Conservation (phyloP, 139 green algal species). For the Yamagishiella unicocca region DNA sequence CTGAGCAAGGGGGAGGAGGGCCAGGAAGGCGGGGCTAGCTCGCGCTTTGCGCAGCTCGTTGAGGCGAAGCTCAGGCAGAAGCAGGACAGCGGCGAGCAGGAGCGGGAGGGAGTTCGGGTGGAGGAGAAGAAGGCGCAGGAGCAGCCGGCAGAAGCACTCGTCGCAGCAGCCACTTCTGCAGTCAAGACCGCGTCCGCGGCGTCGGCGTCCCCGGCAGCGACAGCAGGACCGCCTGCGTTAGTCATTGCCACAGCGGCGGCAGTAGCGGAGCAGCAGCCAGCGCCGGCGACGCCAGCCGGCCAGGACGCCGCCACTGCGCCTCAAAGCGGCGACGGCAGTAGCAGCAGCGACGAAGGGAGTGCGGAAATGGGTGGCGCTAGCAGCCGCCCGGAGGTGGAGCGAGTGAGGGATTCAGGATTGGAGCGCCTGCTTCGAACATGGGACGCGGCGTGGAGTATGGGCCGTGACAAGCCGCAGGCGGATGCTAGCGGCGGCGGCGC, state of each 20-base stretch:
- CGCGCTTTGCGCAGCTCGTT: conserved; percentile 9
- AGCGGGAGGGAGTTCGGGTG: background rate
- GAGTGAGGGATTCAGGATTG: background rate
- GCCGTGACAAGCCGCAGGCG: background rate
- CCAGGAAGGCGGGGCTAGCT: background rate
- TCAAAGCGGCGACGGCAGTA: background rate
- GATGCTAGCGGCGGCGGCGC: too few relatives aligned
- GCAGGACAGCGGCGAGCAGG: background rate
- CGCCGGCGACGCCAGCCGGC: background rate
- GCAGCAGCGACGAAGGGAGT: background rate
- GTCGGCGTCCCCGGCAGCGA: background rate
- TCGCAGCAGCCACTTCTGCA: background rate
- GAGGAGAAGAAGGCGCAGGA: background rate
- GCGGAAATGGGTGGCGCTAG: background rate
- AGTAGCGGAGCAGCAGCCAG: background rate
- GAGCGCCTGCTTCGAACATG: background rate
- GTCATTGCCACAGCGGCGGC: background rate
- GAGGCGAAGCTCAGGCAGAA: background rate
- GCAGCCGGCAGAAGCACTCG: background rate
- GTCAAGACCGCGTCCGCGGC: background rate
- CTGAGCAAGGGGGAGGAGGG: background rate
- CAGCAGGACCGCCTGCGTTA: background rate
- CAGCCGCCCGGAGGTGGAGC: conserved; percentile 4
- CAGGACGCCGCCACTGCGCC: background rate
- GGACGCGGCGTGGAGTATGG: conserved; percentile 28